phyloP scores from a whole-genome alignment of 495 filamentous ascomycete species.

The Penicillium coffeae region DNA sequence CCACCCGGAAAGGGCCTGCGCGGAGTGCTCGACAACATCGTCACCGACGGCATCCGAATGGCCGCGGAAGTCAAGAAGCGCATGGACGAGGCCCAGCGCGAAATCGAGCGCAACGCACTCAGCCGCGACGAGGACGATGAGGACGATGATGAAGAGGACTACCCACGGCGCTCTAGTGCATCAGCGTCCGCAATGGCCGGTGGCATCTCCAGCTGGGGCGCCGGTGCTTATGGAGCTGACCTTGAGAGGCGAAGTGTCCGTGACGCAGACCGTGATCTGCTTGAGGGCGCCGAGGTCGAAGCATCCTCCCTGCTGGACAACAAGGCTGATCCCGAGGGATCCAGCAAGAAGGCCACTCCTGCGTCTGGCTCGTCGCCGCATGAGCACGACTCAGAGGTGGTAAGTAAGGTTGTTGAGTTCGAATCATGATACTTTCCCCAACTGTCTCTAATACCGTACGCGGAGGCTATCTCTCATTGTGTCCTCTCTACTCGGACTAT shows the following conservation, averaged over 20 bases:
- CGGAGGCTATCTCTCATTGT: neutral
- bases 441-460: neutral
- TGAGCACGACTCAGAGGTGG: constrained; percentile 22
- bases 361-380: neutral
- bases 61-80: constrained; percentile 83
- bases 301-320: constrained; percentile 27
- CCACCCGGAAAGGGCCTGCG: constrained; percentile 72
- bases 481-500: neutral
- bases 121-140: constrained; percentile 73
- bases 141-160: constrained; percentile 61
- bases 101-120: constrained; percentile 74
- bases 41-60: constrained; percentile 92
- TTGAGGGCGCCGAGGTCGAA: constrained; percentile 55
- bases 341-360: constrained; percentile 9
- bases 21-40: constrained; percentile 93
- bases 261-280: constrained; percentile 70
- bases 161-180: constrained; percentile 18
- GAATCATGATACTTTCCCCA: constrained; percentile 29
- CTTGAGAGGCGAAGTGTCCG: constrained; percentile 59
- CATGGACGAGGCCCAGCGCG: constrained; percentile 88
- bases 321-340: constrained; percentile 6
- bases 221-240: constrained; percentile 48
- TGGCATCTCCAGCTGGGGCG: constrained; percentile 44
- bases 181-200: constrained; percentile 32
- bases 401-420: constrained; percentile 41